Conservation (phyloP, 352 stramenopile genomes). For the Pythium aquatile region DNA sequence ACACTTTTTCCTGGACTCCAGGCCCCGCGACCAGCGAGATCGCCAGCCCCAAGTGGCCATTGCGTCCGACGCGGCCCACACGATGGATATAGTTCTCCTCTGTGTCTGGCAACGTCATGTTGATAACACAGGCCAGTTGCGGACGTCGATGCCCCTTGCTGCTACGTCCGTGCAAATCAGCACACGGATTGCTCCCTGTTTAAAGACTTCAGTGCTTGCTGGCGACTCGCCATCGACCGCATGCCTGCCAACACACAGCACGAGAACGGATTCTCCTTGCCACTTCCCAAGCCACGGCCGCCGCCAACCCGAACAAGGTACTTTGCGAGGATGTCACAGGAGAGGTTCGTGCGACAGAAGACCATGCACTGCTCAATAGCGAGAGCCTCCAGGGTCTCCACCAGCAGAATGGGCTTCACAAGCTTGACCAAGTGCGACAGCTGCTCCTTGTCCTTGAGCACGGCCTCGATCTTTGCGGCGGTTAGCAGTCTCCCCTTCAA, state of each 20-base stretch:
- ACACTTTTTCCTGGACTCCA: not conserved
- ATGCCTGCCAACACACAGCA: not conserved
- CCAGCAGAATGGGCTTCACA: not conserved
- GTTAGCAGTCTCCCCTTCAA: not conserved
- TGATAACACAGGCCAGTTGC: not conserved
- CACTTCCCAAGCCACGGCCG: not conserved
- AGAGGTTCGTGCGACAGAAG: not conserved
- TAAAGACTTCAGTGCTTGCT: not conserved
- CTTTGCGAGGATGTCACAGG: not conserved
- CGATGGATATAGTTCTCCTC: not conserved
- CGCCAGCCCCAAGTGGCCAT: not conserved
- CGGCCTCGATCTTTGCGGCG: not conserved
- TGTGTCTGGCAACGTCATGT: not conserved
- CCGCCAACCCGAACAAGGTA: not conserved
- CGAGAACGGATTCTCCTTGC: constrained; percentile 1
- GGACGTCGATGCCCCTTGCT: not conserved
- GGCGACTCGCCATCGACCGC: not conserved
- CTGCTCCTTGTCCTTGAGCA: not conserved
- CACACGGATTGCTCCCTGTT: not conserved
- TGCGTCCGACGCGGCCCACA: not conserved
- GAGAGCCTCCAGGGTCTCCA: not conserved
- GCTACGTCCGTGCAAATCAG: not conserved
- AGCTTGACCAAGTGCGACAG: not conserved
- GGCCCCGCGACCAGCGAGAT: not conserved
- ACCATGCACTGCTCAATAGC: not conserved